phyloP scores from a whole-genome alignment of 345 rosid species.

The Lepidium didymum region DNA sequence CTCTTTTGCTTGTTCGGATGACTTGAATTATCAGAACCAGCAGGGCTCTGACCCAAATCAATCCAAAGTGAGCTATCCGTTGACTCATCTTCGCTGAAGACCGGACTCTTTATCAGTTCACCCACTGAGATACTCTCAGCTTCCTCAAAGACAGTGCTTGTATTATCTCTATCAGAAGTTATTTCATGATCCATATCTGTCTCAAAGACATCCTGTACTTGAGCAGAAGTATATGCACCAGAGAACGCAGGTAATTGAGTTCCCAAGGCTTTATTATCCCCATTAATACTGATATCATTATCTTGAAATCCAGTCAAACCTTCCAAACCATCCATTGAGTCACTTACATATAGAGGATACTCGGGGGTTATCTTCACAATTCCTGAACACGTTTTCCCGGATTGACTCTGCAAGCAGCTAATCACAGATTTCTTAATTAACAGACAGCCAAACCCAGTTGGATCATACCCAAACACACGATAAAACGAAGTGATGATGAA shows the following conservation, averaged over 20 bases:
- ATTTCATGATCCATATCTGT: slow-evolving; percentile 84
- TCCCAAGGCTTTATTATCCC: slow-evolving; percentile 55
- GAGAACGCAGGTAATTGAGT: slow-evolving; percentile 89
- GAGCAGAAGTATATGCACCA: slow-evolving; percentile 80
- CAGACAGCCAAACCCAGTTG: slow-evolving; percentile 98
- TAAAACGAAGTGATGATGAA: slow-evolving; percentile 94
- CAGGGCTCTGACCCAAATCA: slow-evolving; percentile 93
- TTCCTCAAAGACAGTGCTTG: slow-evolving; percentile 92
- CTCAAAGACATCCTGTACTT: slow-evolving; percentile 89
- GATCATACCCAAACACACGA: slow-evolving; percentile 91
- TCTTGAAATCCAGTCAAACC: slow-evolving; percentile 45
- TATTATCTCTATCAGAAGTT: slow-evolving; percentile 75
- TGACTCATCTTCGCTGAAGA: slow-evolving; percentile 96
- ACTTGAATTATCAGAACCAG: slow-evolving; percentile 55
- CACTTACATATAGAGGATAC: slow-evolving; percentile 87
- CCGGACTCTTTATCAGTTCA: slow-evolving; percentile 95
- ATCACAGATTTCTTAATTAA: slow-evolving; percentile 95
- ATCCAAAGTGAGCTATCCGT: slow-evolving; percentile 87
- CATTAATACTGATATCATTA: slow-evolving; percentile 47
- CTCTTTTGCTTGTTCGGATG: slow-evolving; percentile 49
- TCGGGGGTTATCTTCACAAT: slow-evolving; percentile 97
- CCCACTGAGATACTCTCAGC: slow-evolving; percentile 86
- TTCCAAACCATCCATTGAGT: slow-evolving; percentile 83
- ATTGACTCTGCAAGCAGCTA: slow-evolving; percentile 87
- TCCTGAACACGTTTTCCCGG: slow-evolving; percentile 87